Percentiles rank a stretch among this genome's conserved stretches.
phyloP scores from a whole-genome alignment of 2,329 filamentous ascomycete genomes.

The Aschersonia sp. region DNA sequence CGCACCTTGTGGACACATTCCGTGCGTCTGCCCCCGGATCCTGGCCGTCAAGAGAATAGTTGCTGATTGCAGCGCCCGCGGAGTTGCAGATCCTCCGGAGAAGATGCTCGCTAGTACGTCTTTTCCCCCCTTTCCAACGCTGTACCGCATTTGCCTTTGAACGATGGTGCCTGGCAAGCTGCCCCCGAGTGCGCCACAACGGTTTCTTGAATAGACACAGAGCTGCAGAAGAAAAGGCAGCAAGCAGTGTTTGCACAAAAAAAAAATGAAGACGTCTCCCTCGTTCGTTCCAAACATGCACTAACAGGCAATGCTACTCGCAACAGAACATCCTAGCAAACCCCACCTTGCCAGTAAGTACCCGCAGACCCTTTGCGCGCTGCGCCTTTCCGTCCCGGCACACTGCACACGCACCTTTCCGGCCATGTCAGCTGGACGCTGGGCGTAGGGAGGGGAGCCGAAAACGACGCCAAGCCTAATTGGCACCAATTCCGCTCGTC shows the following conservation, averaged over 20 bases:
- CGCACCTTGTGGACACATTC: slow-evolving; percentile 62
- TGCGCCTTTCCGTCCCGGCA: background rate
- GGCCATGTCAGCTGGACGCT: background rate
- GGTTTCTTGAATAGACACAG: background rate
- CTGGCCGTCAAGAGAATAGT: background rate
- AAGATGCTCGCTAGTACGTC: slow-evolving; percentile 54
- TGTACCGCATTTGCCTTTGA: background rate
- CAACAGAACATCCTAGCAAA: slow-evolving; percentile 51
- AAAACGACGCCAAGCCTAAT: slow-evolving; percentile 1
- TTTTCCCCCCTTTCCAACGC: background rate
- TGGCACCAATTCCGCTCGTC: slow-evolving; percentile 3
- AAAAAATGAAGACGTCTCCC: background rate
- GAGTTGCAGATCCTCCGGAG: slow-evolving; percentile 39
- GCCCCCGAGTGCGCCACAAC: too few species aligned
- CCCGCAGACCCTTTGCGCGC: background rate
- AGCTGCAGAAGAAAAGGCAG: background rate
- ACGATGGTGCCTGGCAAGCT: too few species aligned
- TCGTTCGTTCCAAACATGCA: background rate
- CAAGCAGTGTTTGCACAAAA: background rate
- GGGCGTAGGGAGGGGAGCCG: background rate
- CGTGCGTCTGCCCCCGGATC: slow-evolving; percentile 28
- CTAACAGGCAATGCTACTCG: too few species aligned
- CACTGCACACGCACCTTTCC: too few species aligned
- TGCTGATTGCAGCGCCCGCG: background rate
- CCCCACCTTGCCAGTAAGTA: slow-evolving; percentile 50